phyloP scores from a whole-genome alignment of 192 early-diverging fungal genomes.

The Umbelopsis vinacea region DNA sequence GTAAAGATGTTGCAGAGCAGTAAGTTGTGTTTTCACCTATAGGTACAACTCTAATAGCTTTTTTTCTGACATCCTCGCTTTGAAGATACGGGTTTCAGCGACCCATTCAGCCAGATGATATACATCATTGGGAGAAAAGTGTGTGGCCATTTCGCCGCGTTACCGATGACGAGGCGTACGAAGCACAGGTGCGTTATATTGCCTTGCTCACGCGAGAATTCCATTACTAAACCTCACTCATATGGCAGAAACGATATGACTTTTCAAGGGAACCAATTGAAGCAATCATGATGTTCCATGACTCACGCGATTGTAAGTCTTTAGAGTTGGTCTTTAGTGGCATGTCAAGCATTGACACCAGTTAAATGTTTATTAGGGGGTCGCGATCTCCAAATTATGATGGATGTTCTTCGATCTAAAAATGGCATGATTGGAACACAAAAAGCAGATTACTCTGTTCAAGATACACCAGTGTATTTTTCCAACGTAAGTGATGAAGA shows the following conservation, averaged over 20 bases:
- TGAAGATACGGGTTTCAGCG: conserved; percentile 71
- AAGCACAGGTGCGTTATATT: conserved; percentile 24
- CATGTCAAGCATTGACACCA: not conserved
- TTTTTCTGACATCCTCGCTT: not conserved
- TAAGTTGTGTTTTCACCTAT: conserved; percentile 46
- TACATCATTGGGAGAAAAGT: conserved; percentile 63
- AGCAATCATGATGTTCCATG: conserved; percentile 84
- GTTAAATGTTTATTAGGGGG: conserved; percentile 56
- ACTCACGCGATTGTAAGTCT: conserved; percentile 72
- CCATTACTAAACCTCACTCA: not conserved
- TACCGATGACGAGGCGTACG: conserved; percentile 14
- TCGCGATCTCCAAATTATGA: conserved; percentile 79
- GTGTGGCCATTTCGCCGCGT: conserved; percentile 69
- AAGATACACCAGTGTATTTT: conserved; percentile 77
- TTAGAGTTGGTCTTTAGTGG: not conserved
- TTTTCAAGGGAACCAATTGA: conserved; percentile 60
- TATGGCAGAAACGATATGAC: conserved; percentile 32
- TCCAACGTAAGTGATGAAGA: conserved; percentile 57
- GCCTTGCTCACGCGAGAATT: not conserved
- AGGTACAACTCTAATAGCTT: not conserved
- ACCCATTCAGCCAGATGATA: conserved; percentile 68
- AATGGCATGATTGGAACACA: conserved; percentile 62
- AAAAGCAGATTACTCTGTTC: conserved; percentile 43
- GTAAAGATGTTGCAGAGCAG: conserved; percentile 63
- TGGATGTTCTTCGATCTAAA: conserved; percentile 70